Percentiles rank a stretch among this genome's conserved stretches.
Evolutionary conservation across 1,284 basidiomycete genomes (phyloP).

Genomic region (Porogramme epimiltina): DNA sequence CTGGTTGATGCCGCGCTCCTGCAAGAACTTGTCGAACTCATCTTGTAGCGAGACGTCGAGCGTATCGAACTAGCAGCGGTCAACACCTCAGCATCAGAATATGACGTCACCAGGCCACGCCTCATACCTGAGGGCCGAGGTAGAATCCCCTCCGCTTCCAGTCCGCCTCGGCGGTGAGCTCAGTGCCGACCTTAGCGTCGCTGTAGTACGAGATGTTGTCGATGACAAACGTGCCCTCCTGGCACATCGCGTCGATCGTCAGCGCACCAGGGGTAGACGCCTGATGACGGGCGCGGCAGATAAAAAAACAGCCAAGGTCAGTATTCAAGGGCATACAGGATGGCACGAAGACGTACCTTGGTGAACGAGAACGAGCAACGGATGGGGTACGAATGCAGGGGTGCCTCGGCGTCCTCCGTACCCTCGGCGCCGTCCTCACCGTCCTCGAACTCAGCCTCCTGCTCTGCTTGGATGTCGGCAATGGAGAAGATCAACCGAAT

Average conservation of each 20-base stretch:
- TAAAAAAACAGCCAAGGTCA: neutral
- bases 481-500: conserved; percentile 85
- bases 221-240: conserved; percentile 84
- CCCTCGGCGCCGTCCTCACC: conserved; percentile 38
- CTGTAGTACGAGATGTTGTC: conserved; percentile 91
- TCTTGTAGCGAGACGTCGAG: conserved; percentile 88
- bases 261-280: conserved; percentile 57
- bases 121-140: conserved; percentile 86
- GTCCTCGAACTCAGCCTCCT: conserved; percentile 42
- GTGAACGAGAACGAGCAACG: conserved; percentile 83
- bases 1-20: conserved; percentile 88
- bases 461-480: conserved; percentile 66
- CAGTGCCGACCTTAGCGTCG: conserved; percentile 73
- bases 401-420: conserved; percentile 44
- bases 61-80: conserved; percentile 75
- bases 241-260: conserved; percentile 79
- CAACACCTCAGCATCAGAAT: neutral
- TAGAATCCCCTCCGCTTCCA: conserved; percentile 92
- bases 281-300: conserved; percentile 21
- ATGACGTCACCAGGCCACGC: conserved; percentile 1
- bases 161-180: conserved; percentile 87
- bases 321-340: neutral
- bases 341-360: conserved; percentile 54
- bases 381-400: conserved; percentile 60
- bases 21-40: conserved; percentile 81